Conservation (phyloP, 352 stramenopile species). For the Globisporangium paddicum region DNA sequence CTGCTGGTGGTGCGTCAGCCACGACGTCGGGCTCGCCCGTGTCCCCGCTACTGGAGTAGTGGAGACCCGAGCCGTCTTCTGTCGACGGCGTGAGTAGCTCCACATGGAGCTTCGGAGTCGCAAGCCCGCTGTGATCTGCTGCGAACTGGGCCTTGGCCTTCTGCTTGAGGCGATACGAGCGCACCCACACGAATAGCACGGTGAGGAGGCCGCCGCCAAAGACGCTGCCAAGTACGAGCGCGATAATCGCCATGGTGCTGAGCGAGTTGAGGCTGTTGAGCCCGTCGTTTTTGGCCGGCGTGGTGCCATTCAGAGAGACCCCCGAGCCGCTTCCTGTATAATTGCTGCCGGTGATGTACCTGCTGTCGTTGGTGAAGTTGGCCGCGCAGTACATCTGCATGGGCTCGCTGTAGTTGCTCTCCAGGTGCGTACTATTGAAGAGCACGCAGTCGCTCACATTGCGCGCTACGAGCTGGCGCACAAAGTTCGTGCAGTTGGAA, state of each 20-base stretch:
- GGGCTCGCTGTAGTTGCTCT: neutral
- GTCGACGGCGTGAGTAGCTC: slow-evolving; percentile 9
- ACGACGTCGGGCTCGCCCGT: neutral
- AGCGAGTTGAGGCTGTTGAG: neutral
- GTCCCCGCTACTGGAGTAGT: neutral
- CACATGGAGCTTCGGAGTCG: neutral
- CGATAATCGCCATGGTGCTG: neutral
- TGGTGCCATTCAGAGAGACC: too few relatives aligned
- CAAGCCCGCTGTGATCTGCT: neutral
- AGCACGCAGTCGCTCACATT: neutral
- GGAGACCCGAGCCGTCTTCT: neutral
- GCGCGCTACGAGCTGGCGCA: neutral
- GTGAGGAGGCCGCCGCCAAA: slow-evolving; percentile 1
- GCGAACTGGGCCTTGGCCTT: neutral
- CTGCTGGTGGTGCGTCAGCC: neutral
- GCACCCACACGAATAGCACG: slow-evolving; percentile 3
- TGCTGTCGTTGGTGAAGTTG: neutral
- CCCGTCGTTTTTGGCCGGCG: neutral
- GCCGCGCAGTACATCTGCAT: neutral
- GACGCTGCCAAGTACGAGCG: slow-evolving; percentile 6
- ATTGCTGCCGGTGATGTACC: too few relatives aligned
- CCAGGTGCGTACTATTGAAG: neutral
- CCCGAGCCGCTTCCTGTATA: neutral
- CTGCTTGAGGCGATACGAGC: slow-evolving; percentile 5
- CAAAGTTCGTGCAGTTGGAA: neutral